Percentiles rank a stretch among this genome's conserved stretches.
Conservation (phyloP, 2,329 filamentous ascomycete species). For the Exophiala viscosa region DNA sequence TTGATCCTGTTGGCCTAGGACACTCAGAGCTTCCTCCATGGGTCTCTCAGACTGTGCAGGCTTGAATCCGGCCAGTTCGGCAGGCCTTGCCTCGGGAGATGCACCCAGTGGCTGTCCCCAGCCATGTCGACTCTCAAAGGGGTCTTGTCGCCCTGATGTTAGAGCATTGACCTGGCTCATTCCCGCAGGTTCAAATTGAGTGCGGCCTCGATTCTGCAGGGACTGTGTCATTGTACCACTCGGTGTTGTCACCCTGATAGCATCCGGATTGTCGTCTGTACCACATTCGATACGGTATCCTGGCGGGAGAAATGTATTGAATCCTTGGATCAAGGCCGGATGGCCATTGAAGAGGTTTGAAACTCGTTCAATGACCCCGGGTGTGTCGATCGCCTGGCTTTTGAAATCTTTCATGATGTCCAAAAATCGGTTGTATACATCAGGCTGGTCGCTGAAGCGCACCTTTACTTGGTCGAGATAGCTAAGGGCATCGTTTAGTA, state of each 20-base stretch:
- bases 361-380: constrained; percentile 93
- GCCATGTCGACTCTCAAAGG: constrained; percentile 24
- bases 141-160: constrained; percentile 16
- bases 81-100: constrained; percentile 31
- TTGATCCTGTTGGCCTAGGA: constrained; percentile 26
- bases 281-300: constrained; percentile 97
- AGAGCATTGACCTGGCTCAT: constrained; percentile 24
- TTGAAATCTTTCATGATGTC: constrained; percentile 99
- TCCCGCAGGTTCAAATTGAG: constrained; percentile 29
- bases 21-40: constrained; percentile 17
- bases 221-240: constrained; percentile 95
- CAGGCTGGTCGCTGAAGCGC: constrained; percentile 91
- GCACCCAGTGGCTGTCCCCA: constrained; percentile 28
- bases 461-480: constrained; percentile 99
- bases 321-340: constrained; percentile 91
- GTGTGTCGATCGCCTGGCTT: constrained; percentile 95
- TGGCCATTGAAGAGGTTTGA: constrained; percentile 95
- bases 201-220: constrained; percentile 53
- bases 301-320: constrained; percentile 94
- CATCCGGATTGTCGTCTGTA: constrained; percentile 87
- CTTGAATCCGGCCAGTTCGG: constrained; percentile 25
- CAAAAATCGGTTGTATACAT: constrained; percentile 94
- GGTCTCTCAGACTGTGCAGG: constrained; percentile 12
- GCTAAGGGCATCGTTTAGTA: constrained; percentile 79
- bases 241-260: constrained; percentile 92